A percentile compares a stretch with the other conserved stretches of the same genome.
These are phyloP conservation scores for Tulasnella sp. DNA, from an alignment of 768 basidiomycete species.

Conservation along the genomic window DNA sequence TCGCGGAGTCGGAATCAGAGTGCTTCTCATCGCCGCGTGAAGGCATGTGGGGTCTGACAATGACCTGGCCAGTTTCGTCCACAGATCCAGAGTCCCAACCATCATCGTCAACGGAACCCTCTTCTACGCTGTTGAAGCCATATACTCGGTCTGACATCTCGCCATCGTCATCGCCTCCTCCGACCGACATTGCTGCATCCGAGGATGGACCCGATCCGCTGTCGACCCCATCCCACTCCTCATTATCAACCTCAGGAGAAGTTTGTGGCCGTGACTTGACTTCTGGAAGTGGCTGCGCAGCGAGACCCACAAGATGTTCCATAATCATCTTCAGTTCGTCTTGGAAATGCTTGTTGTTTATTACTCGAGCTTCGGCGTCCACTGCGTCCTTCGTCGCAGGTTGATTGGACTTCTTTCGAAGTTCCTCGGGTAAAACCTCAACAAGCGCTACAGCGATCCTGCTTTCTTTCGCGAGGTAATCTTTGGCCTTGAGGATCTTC, in stretches of 20 bases:
- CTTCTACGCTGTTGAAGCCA: constrained; percentile 16
- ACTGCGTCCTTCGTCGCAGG: constrained; percentile 35
- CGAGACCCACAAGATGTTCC: constrained; percentile 30
- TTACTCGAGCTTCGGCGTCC: constrained; percentile 60
- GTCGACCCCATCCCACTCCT: too few species aligned
- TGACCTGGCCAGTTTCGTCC: constrained; percentile 19
- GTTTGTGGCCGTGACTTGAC: constrained; percentile 16
- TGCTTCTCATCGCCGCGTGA: not conserved
- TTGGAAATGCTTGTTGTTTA: constrained; percentile 69
- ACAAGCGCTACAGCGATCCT: constrained; percentile 37
- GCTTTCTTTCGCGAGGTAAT: constrained; percentile 42
- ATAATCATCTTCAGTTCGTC: constrained; percentile 44
- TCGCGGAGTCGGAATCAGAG: constrained; percentile 7
- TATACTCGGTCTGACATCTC: constrained; percentile 1
- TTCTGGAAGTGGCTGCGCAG: constrained; percentile 10
- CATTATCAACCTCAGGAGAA: constrained; percentile 7
- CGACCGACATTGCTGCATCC: not conserved
- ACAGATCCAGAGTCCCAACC: constrained; percentile 31
- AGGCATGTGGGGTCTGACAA: not conserved
- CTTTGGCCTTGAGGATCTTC: constrained; percentile 64
- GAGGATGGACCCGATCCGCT: too few species aligned
- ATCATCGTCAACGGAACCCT: constrained; percentile 16
- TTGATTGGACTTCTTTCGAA: constrained; percentile 16
- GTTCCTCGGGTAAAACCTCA: constrained; percentile 13
- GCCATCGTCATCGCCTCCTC: constrained; percentile 21